Evolutionary conservation across 768 basidiomycete species (phyloP), one percentile per base, ranked within the genome.

Genomic region (Mycena epipterygia): DNA sequence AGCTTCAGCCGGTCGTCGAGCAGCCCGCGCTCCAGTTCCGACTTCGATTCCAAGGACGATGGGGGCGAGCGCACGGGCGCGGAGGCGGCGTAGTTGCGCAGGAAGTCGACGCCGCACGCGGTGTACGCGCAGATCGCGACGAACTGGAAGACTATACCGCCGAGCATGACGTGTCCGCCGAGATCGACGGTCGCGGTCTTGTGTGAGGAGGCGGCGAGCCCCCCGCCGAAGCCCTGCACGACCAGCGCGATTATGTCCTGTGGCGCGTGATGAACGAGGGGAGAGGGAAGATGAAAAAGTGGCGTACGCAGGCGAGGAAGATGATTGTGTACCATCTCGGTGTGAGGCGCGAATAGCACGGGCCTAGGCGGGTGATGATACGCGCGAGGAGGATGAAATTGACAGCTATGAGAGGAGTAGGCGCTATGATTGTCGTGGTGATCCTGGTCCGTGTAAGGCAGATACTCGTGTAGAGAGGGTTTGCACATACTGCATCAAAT

Each of bases 61-160:
- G 30, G 29, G 3, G 11, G 6, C 9, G 30, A 11, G 41, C 52
- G 64, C 30, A 84, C 46, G 14, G 87, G 87, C 32, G 73, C 73
- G 53, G 85, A 75, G 9, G 55, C 63, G 56, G 74, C 39, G 63
- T 84, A 87, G 9, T 87, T 84, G 16, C 83, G 25, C 68, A 86
- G 78, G 75, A 87, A 89, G 69, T 90, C 89, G 23, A 73, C 60
- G 0, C 83, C 85, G 17, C 81, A 82, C 16, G 79, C 35, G n/a
- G n/a, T 76, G 65, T 84, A 90, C 16, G 85, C 60, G 2, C 79
- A 71, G 58, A 89, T 84, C 44, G 83, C 81, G 17, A 79, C 87
- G 30, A 90, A 77, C 73, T 93, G 91, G 73, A 91, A 86, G 23
- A 82, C 80, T 70, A 93, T 91, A 59, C 91, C 92, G 3, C 80